phyloP scores from a whole-genome alignment of 2,329 filamentous ascomycete species.

The Cladosporium sp. region DNA sequence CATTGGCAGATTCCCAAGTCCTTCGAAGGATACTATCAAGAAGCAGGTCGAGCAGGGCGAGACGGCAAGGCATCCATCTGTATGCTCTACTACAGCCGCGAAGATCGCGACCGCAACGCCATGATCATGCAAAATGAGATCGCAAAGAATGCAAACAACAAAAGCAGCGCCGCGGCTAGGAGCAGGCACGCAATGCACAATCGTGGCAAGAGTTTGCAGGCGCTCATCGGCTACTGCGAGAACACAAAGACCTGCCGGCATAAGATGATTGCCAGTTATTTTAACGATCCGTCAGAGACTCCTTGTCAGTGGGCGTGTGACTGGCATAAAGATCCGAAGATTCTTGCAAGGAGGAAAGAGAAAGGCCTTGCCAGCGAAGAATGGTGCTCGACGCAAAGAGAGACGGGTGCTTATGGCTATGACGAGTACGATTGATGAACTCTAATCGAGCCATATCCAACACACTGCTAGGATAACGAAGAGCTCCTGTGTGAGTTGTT shows the following conservation, averaged over 20 bases:
- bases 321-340: slow-evolving; percentile 43
- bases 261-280: slow-evolving; percentile 69
- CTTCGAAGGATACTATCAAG: slow-evolving; percentile 95
- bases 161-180: slow-evolving; percentile 43
- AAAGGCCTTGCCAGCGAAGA: slow-evolving; percentile 44
- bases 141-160: slow-evolving; percentile 30
- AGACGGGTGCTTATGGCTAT: slow-evolving; percentile 39
- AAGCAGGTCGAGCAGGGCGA: slow-evolving; percentile 84
- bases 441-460: no score
- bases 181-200: slow-evolving; percentile 38
- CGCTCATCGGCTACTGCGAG: slow-evolving; percentile 78
- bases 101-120: slow-evolving; percentile 74
- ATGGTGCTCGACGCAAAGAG: slow-evolving; percentile 46
- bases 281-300: slow-evolving; percentile 54
- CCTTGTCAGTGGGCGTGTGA: slow-evolving; percentile 48
- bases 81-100: slow-evolving; percentile 84
- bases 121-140: slow-evolving; percentile 45
- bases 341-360: slow-evolving; percentile 41
- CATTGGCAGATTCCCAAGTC: slow-evolving; percentile 93
- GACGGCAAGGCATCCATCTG: slow-evolving; percentile 85
- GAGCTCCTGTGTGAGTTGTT: neutral
- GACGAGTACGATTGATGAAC: slow-evolving; percentile 28
- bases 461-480: neutral
- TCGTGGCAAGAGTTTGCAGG: slow-evolving; percentile 42
- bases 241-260: slow-evolving; percentile 70